A percentile compares a stretch with the other conserved stretches of the same genome.
phyloP scores from a whole-genome alignment of 495 filamentous ascomycete species.

The Penicillium fimorum region DNA sequence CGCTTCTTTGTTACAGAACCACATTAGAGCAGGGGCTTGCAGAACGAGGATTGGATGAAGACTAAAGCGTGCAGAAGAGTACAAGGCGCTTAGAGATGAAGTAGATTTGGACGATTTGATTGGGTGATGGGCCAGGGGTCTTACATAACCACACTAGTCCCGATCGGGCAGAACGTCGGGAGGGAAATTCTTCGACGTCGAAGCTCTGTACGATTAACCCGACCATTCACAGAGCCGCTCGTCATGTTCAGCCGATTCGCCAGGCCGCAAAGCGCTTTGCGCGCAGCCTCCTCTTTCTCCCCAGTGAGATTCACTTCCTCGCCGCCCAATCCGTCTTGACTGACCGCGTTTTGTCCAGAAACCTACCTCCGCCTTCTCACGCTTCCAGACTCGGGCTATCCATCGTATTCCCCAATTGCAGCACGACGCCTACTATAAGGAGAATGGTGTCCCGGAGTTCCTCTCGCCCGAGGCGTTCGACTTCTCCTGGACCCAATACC shows the following conservation, averaged over 20 bases:
- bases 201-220: conserved; percentile 19
- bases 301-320: conserved; percentile 27
- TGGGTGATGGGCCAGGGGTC: conserved; percentile 9
- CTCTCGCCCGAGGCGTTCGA: conserved; percentile 64
- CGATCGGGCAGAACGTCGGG: conserved; percentile 28
- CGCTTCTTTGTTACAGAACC: conserved; percentile 22
- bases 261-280: conserved; percentile 53
- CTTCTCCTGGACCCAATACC: conserved; percentile 81
- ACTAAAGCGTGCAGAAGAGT: conserved; percentile 18
- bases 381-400: conserved; percentile 41
- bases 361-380: conserved; percentile 42
- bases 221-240: conserved; percentile 17
- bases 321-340: conserved; percentile 13
- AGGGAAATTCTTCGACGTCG: conserved; percentile 41
- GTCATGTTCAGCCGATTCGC: conserved; percentile 53
- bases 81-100: conserved; percentile 28
- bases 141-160: conserved; percentile 39
- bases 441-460: conserved; percentile 65
- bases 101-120: conserved; percentile 33
- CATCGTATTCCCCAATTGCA: conserved; percentile 62
- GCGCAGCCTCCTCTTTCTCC: conserved; percentile 35
- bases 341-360: conserved; percentile 34
- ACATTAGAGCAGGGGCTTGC: conserved; percentile 3
- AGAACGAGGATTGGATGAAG: not conserved
- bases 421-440: conserved; percentile 49